phyloP scores from a whole-genome alignment of 805 yeast genomes.

The Cyberlindnera galapagoensis region DNA sequence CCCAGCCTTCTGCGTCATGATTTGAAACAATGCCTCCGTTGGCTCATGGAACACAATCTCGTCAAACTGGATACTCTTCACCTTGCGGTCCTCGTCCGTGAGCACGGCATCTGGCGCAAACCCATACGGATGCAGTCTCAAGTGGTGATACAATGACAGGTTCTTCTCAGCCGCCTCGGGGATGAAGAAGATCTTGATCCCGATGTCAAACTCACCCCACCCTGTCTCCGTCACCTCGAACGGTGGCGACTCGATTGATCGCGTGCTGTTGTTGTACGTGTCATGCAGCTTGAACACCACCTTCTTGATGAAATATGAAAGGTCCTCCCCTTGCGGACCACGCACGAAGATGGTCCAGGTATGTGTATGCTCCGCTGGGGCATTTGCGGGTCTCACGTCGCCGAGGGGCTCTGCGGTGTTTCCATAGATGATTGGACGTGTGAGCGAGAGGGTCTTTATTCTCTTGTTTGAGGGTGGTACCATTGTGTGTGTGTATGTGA shows the following conservation, averaged over 20 bases:
- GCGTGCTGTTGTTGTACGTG: conserved; percentile 80
- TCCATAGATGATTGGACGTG: conserved; percentile 78
- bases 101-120: conserved; percentile 25
- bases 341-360: conserved; percentile 89
- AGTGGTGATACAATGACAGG: conserved; percentile 77
- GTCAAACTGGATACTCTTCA: conserved; percentile 66
- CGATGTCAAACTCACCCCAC: conserved; percentile 98
- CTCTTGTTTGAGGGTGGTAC: conserved; percentile 13
- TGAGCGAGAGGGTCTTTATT: conserved; percentile 51
- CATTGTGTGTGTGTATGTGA: no score
- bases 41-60: conserved; percentile 95
- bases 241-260: conserved; percentile 86
- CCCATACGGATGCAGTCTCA: conserved; percentile 86
- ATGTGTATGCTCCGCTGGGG: conserved; percentile 91
- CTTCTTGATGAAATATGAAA: conserved; percentile 75
- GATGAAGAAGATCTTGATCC: conserved; percentile 78
- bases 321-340: conserved; percentile 74
- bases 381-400: conserved; percentile 45
- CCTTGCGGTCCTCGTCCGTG: conserved; percentile 30
- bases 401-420: conserved; percentile 67
- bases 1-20: conserved; percentile 63
- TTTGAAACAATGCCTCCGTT: conserved; percentile 78
- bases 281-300: conserved; percentile 95
- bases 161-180: conserved; percentile 87
- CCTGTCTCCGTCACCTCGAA: conserved; percentile 96